Evolutionary conservation across 345 rosid species (phyloP).

Genomic region (Aegle marmelos): DNA sequence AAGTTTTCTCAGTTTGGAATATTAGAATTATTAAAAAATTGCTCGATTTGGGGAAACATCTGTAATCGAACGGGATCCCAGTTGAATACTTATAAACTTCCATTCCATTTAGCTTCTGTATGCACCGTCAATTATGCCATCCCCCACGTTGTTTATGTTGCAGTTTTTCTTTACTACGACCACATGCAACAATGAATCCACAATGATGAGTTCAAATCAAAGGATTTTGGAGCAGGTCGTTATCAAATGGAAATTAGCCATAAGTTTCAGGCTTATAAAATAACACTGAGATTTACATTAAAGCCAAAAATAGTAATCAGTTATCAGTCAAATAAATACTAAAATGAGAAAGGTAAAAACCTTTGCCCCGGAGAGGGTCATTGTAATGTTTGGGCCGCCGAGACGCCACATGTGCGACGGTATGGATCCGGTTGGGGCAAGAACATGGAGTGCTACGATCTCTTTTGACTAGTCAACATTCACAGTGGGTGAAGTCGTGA

Average conservation of each 20-base stretch:
- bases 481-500: not conserved
- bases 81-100: not conserved
- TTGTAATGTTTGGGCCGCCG: constrained; percentile 20
- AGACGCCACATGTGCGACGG: constrained; percentile 34
- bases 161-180: not conserved
- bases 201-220: too few species aligned
- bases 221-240: too few species aligned
- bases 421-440: constrained; percentile 18
- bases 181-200: not conserved
- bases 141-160: not conserved
- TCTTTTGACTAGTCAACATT: constrained; percentile 37
- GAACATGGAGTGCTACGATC: constrained; percentile 34
- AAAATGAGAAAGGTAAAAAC: not conserved
- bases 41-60: not conserved
- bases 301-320: not conserved
- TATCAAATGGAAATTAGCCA: not conserved
- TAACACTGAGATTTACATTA: too few species aligned
- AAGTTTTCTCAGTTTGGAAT: too few species aligned
- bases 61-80: not conserved
- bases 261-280: not conserved
- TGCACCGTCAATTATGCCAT: not conserved
- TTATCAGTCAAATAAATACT: not conserved
- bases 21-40: too few species aligned
- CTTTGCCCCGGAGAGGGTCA: constrained; percentile 26
- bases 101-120: not conserved